Conservation (phyloP, 2,329 filamentous ascomycete species). For the Aspergillus tanneri region DNA sequence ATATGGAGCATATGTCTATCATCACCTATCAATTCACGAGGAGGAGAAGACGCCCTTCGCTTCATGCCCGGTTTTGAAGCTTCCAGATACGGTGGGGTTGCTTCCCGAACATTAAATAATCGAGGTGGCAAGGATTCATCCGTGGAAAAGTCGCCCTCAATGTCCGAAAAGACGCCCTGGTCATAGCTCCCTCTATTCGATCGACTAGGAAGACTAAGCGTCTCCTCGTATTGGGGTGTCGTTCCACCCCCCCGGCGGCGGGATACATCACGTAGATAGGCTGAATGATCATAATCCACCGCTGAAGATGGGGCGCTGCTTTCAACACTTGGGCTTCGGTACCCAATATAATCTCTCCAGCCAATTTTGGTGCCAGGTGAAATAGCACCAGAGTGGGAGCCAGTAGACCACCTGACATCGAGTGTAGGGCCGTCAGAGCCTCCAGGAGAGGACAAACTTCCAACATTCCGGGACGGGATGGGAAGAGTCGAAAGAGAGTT, state of each 20-base stretch:
- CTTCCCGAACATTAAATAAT: constrained; percentile 41
- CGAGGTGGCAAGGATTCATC: constrained; percentile 39
- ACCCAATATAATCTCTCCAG: constrained; percentile 45
- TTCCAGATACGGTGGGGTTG: constrained; percentile 38
- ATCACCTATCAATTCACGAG: constrained; percentile 50
- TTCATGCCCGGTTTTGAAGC: constrained; percentile 58
- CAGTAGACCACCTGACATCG: constrained; percentile 41
- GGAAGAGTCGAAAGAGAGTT: constrained; percentile 34
- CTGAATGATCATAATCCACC: constrained; percentile 42
- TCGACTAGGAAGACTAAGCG: constrained; percentile 49
- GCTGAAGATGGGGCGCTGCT: constrained; percentile 41
- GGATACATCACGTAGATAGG: constrained; percentile 32
- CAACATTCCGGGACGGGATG: constrained; percentile 33
- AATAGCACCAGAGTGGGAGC: constrained; percentile 41
- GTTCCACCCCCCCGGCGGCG: constrained; percentile 52
- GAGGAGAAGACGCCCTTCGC: constrained; percentile 63
- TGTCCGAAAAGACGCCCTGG: constrained; percentile 54
- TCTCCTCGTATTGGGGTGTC: constrained; percentile 51
- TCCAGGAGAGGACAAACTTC: constrained; percentile 34
- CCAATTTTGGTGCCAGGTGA: constrained; percentile 42
- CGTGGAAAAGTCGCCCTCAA: constrained; percentile 43
- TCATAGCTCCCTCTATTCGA: constrained; percentile 64
- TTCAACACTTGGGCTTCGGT: constrained; percentile 46
- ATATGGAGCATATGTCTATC: constrained; percentile 37
- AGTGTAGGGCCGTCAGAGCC: constrained; percentile 33